Base-by-base conservation (phyloP, 225 moss, liverwort and hornwort genomes). In the Straminergon stramineum region DNA sequence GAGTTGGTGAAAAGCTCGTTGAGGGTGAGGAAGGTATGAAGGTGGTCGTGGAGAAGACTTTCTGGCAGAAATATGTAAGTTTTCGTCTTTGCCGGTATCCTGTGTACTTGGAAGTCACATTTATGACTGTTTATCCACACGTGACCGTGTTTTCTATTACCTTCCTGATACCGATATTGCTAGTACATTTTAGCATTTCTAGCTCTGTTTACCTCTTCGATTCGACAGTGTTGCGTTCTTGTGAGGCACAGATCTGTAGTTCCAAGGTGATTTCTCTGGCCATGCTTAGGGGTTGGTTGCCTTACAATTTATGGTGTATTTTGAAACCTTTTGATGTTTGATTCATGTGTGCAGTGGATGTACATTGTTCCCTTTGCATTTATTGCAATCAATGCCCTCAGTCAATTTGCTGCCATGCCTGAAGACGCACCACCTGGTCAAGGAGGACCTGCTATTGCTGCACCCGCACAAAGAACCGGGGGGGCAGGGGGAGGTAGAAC, bases 361-460 rank as follows among this genome's bases (percentile, higher is more conserved):
- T 99, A 99, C 91, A 92, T 99, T 58, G 89, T 99, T 34, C 99
- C 99, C 60, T 85, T 96, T n/a, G 96, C 92, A 66, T 93, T 99
- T 41, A 94, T 99, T 93, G 90, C 92, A 82, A 87, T 99, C 90
- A 99, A 99, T 65, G 96, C 94, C 57, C 84, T 97, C 52, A 96
- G 94, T 84, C 96, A 95, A 96, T 86, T 96, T 68, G 97, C 99
- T 16, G 93, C 90, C 68, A 31, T 99, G 90, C 95, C 97, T n/a
- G 99, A 99, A 74, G 99, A 99, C 55, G 92, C 90, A 70, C 93
- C 95, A 75, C 91, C 96, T 86, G 97, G 92, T 80, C 96, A 95
- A 94, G 94, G 82, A 87, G 97, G 93, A 79, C 86, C 91, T 86
- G 93, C 95, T 51, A 87, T 92, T 82, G 63, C 90, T 90, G 93